Evolutionary conservation across 192 early-diverging fungal genomes (phyloP).

Genomic region (Chytriomyces sp.): DNA sequence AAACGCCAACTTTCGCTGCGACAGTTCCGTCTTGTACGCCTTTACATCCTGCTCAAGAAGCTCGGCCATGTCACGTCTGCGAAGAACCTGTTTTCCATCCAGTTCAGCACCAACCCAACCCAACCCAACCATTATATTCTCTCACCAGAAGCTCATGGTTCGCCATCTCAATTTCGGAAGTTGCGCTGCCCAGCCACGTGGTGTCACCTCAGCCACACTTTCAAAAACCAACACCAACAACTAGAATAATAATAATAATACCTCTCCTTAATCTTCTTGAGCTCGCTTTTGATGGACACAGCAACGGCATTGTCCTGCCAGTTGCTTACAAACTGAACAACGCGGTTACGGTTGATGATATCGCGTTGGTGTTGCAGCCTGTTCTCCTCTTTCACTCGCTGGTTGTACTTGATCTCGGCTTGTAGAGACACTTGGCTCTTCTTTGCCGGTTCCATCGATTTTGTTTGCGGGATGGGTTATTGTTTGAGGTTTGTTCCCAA

Average conservation of each 20-base stretch:
- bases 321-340: constrained; percentile 23
- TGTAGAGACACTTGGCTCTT: constrained; percentile 23
- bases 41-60: constrained; percentile 18
- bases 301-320: constrained; percentile 34
- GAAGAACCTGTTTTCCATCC: not conserved
- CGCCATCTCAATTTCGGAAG: constrained; percentile 31
- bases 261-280: constrained; percentile 37
- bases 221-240: not conserved
- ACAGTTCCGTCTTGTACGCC: constrained; percentile 19
- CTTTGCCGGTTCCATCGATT: not conserved
- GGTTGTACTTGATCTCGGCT: constrained; percentile 17
- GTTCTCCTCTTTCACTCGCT: constrained; percentile 31
- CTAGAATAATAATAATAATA: not conserved
- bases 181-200: constrained; percentile 11
- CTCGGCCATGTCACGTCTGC: constrained; percentile 13
- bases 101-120: no score
- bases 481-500: no score
- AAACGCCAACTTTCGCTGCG: not conserved
- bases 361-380: constrained; percentile 22
- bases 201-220: no score
- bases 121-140: not conserved
- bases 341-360: constrained; percentile 17
- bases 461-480: no score
- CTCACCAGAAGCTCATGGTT: constrained; percentile 30
- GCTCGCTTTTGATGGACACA: constrained; percentile 33